Base-by-base conservation (phyloP, 495 filamentous ascomycete genomes). In the Hypoxylon rickii region DNA sequence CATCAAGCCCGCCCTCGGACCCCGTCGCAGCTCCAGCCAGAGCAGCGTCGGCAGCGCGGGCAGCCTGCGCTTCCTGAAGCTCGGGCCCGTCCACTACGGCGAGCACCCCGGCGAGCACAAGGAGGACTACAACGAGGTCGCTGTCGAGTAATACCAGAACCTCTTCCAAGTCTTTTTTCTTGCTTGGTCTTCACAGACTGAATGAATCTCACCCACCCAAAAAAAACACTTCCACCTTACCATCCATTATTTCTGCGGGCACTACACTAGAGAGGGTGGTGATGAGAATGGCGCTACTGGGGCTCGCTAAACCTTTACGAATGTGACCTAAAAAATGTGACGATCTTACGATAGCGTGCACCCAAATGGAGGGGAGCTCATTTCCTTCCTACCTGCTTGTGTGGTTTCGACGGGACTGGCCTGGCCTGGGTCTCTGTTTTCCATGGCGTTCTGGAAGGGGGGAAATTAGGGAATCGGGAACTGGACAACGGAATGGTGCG, bases 41-140 rank as follows among this genome's bases (percentile, higher is more conserved):
- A 69, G 63, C 66, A 64, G 56, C 32, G 39, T 24, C 21, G 34
- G 51, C 39, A 48, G 16, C 41, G 16, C 16, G n/a, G 53, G 52
- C 57, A 70, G 69, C 43, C 50, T 64, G 19, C 73, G 76, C 46
- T 75, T 78, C 74, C 72, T 79, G 38, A 75, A 74, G 63, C 74
- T 79, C 42, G 72, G 72, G n/a, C 76, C 76, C 21, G 76, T 79
- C 58, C 73, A 77, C 70, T 79, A 66, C 59, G 76, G 76, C 50
- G 74, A 77, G 68, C 74, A 76, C 66, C 69, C 61, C 31, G 73
- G 67, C 45, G 72, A 69, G 44, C 57, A 68, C 72, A 73, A 73
- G 64, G 67, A 61, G 15, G 76, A 79, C 65, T 77, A 64, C 60
- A 65, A 71, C 58, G 75, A 77, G 63, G 71, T 74, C 22, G 70